Conservation (phyloP, 148 eudicot species). For the Nepenthes gracilis region DNA sequence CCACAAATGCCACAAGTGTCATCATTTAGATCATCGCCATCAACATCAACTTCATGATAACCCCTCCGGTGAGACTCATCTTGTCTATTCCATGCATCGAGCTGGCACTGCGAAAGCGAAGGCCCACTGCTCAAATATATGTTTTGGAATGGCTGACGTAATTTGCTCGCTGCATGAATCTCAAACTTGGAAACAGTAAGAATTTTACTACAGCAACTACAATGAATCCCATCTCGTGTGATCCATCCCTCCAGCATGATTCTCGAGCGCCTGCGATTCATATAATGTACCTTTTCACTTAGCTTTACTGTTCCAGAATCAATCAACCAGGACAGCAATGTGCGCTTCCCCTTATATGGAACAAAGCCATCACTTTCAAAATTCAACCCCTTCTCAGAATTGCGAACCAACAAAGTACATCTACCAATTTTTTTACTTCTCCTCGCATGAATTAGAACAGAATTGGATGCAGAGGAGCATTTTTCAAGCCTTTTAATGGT, state of each 20-base stretch:
- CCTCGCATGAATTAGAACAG: slow-evolving; percentile 31
- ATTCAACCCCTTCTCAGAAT: slow-evolving; percentile 47
- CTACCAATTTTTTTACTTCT: slow-evolving; percentile 64
- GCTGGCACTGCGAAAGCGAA: slow-evolving; percentile 72
- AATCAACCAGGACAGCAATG: slow-evolving; percentile 78
- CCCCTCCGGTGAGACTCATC: slow-evolving; percentile 42
- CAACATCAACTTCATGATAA: slow-evolving; percentile 39
- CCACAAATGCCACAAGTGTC: slow-evolving; percentile 93
- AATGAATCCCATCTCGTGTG: slow-evolving; percentile 76
- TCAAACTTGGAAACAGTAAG: slow-evolving; percentile 73
- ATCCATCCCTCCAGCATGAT: slow-evolving; percentile 84
- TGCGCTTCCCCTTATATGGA: slow-evolving; percentile 74
- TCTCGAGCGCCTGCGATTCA: slow-evolving; percentile 46
- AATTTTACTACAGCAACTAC: slow-evolving; percentile 93
- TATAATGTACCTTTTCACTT: slow-evolving; percentile 73
- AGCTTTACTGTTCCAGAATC: slow-evolving; percentile 53
- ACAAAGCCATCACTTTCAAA: slow-evolving; percentile 57
- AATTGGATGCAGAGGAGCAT: slow-evolving; percentile 16
- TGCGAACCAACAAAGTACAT: slow-evolving; percentile 76
- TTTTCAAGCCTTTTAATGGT: slow-evolving; percentile 23
- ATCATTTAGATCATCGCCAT: slow-evolving; percentile 88
- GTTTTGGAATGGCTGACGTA: slow-evolving; percentile 66
- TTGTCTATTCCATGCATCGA: slow-evolving; percentile 80
- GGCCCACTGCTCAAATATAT: slow-evolving; percentile 57
- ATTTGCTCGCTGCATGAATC: slow-evolving; percentile 82